These are phyloP conservation scores for Fusarium pseudonygamai DNA, from an alignment of 2,329 filamentous ascomycete species.

Conservation along the genomic window DNA sequence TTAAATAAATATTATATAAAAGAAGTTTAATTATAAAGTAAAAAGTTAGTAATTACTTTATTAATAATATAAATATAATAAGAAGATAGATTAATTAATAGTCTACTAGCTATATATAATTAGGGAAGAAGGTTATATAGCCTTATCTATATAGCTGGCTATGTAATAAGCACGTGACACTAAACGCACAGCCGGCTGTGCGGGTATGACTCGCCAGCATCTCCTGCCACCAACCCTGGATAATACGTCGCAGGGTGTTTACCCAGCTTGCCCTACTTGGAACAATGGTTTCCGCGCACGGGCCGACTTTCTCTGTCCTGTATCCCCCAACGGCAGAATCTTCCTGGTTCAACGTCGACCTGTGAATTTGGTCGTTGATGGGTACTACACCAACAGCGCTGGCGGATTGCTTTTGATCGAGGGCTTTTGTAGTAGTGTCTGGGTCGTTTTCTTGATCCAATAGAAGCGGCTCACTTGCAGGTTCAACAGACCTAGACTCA, in stretches of 20 bases:
- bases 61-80: too few species aligned
- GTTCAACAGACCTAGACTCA: not conserved
- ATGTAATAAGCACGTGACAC: too few species aligned
- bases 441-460: not conserved
- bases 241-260: not conserved
- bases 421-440: not conserved
- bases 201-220: too few species aligned
- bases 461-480: not conserved
- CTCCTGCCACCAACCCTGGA: not conserved
- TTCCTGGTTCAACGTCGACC: not conserved
- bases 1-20: too few species aligned
- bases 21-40: too few species aligned
- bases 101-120: too few species aligned
- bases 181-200: too few species aligned
- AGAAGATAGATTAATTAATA: too few species aligned
- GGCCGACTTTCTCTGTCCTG: not conserved
- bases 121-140: too few species aligned
- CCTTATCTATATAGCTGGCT: too few species aligned
- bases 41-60: too few species aligned
- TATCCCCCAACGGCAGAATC: not conserved
- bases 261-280: not conserved
- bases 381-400: not conserved
- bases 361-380: not conserved
- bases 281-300: not conserved
- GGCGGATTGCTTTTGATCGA: not conserved